These are phyloP conservation scores for Cinnamomum micranthum DNA, from an alignment of 164 flowering plant species.

Conservation along the genomic window DNA sequence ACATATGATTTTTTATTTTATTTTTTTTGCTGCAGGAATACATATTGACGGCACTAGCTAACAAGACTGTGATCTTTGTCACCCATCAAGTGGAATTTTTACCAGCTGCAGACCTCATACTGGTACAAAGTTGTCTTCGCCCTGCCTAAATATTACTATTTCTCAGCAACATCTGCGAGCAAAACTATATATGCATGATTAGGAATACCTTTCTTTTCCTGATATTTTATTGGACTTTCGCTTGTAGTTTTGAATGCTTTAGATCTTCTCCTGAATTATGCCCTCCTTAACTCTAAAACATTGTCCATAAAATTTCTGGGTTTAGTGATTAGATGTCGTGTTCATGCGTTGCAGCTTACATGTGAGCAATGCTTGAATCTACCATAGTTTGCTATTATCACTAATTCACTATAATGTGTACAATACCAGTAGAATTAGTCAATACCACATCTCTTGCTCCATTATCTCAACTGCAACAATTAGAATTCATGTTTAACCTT, in stretches of 20 bases:
- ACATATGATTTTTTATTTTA: slow-evolving; percentile 4
- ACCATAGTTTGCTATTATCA: too few relatives aligned
- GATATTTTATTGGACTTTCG: background rate
- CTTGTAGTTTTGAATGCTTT: background rate
- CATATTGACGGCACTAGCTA: slow-evolving; percentile 74
- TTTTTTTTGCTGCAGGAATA: slow-evolving; percentile 66
- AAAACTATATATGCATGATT: background rate
- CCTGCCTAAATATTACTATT: background rate
- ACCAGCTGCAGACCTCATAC: slow-evolving; percentile 88
- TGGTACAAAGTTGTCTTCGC: slow-evolving; percentile 45
- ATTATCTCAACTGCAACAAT: too few relatives aligned
- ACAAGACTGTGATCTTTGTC: slow-evolving; percentile 86
- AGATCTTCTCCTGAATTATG: background rate
- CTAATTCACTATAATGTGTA: too few relatives aligned
- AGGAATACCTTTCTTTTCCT: background rate
- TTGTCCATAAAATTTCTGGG: background rate
- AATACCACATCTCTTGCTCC: too few relatives aligned
- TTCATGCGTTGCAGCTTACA: too few relatives aligned
- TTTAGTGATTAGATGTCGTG: too few relatives aligned
- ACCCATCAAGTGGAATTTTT: slow-evolving; percentile 99
- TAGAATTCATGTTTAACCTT: too few relatives aligned
- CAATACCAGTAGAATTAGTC: too few relatives aligned
- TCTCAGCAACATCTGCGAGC: background rate
- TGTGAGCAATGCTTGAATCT: too few relatives aligned
- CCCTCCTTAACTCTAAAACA: background rate